Percentiles rank a stretch among this genome's conserved stretches.
These are phyloP conservation scores for Cardamine occulta DNA, from an alignment of 345 rosid genomes.

Conservation along the genomic window DNA sequence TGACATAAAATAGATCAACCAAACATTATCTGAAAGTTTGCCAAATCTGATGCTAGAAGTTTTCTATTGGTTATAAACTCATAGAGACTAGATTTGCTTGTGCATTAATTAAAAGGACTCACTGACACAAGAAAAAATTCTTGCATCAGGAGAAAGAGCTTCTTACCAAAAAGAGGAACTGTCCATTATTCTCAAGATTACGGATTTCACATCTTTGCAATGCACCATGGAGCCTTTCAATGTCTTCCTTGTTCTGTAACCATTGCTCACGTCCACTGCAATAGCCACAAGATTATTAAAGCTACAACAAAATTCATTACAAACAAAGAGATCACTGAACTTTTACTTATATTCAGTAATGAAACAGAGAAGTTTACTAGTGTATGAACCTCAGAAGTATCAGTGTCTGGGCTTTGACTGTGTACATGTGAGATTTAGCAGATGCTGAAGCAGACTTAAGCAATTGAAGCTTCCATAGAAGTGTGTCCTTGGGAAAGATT, in stretches of 20 bases:
- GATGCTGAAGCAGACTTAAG: conserved; percentile 62
- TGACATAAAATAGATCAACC: background rate
- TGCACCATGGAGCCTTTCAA: conserved; percentile 51
- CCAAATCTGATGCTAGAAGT: conserved; percentile 2
- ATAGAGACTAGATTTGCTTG: background rate
- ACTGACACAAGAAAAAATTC: background rate
- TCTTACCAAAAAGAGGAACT: conserved; percentile 74
- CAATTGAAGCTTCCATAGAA: conserved; percentile 78
- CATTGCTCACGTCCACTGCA: conserved; percentile 74
- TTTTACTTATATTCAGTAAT: conserved; percentile 10
- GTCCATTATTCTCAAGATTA: conserved; percentile 56
- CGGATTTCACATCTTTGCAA: conserved; percentile 61
- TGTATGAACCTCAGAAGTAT: conserved; percentile 60
- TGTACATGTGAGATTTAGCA: conserved; percentile 58
- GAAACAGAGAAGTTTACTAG: conserved; percentile 24
- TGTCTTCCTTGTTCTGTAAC: conserved; percentile 68
- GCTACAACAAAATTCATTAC: background rate
- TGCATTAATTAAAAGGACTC: background rate
- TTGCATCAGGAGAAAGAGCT: conserved; percentile 30
- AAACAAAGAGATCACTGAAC: background rate
- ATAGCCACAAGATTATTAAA: conserved; percentile 1
- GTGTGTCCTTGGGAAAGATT: conserved; percentile 66
- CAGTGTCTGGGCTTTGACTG: conserved; percentile 61
- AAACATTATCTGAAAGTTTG: conserved; percentile 1
- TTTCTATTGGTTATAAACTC: background rate